Percentiles rank a stretch among this genome's conserved stretches.
Conservation (phyloP, 23 red algal species). For the Gracilaria caudata region DNA sequence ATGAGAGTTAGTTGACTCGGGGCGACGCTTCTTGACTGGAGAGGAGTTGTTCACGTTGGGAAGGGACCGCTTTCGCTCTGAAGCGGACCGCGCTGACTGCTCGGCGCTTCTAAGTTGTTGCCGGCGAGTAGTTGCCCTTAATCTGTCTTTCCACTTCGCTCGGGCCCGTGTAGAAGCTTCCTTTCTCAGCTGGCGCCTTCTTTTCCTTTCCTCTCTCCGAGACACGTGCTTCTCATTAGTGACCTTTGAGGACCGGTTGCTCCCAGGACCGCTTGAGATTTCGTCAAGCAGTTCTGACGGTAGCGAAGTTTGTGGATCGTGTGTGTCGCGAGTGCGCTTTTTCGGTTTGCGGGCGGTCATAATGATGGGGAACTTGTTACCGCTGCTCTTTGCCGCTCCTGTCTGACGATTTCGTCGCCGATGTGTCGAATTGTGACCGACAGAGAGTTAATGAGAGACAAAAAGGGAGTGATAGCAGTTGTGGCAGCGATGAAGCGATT, state of each 20-base stretch:
- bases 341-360: slow-evolving; percentile 25
- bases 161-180: neutral
- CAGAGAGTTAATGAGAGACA: neutral
- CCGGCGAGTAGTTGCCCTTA: neutral
- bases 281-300: slow-evolving; percentile 42
- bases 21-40: neutral
- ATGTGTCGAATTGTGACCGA: neutral
- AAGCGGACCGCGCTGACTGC: neutral
- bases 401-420: neutral
- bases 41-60: slow-evolving; percentile 1
- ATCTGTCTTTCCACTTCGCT: slow-evolving; percentile 22
- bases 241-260: neutral
- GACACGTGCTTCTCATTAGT: neutral
- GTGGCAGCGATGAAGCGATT: neutral
- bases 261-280: slow-evolving; percentile 7
- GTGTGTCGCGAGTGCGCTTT: slow-evolving; percentile 54
- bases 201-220: slow-evolving; percentile 37
- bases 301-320: slow-evolving; percentile 39
- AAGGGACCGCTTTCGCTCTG: slow-evolving; percentile 2
- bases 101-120: neutral
- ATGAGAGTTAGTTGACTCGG: neutral
- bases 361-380: neutral
- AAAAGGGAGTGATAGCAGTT: neutral
- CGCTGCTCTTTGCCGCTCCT: neutral
- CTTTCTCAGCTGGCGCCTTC: slow-evolving; percentile 10